Base-by-base conservation (phyloP, 768 basidiomycete genomes). In the Trametes cinnabarina region DNA sequence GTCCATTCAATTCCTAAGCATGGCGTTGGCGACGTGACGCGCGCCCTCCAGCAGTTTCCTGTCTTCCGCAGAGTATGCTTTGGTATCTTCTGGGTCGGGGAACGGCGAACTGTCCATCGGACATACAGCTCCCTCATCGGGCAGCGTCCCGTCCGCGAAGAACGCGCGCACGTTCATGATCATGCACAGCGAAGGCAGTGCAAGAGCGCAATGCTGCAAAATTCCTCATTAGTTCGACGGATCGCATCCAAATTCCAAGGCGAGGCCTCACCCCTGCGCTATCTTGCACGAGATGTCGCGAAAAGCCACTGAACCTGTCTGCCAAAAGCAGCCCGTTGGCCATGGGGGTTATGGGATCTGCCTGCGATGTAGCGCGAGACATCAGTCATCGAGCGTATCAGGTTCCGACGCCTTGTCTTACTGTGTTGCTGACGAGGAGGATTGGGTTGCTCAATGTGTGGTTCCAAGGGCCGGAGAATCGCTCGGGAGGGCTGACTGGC, bases 401-500 rank as follows among this genome's bases (percentile, higher is more conserved):
- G n/a, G n/a, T n/a, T n/a, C n/a, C n/a, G n/a, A n/a, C n/a, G n/a
- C n/a, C n/a, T n/a, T n/a, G n/a, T n/a, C 60, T 34, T 19, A 63
- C 68, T 20, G 65, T 62, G 39, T 71, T 71, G 48, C 68, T 66
- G 34, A 70, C 34, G 22, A 71, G 58, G 3, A 71, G 56, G 4
- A 70, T 65, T 14, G 65, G 66, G 44, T 68, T 69, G 9, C 55
- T 51, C 25, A 69, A 50, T 7, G 69, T 69, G 41, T 58, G 51
- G 60, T 70, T 70, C 69, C 69, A 71, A 14, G 70, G 70, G 22
- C 70, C 70, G n/a, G 53, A 26, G 57, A 66, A 71, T 15, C 69
- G 62, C 48, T 71, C 69, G 6, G 64, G 65, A 4, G 65, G 66
- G n/a, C 51, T 57, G 9, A 64, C 65, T 12, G 63, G 63, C 69